A percentile compares a stretch with the other conserved stretches of the same genome.
These are phyloP conservation scores for Clavispora asparagi DNA, from an alignment of 805 yeast species.

Conservation along the genomic window DNA sequence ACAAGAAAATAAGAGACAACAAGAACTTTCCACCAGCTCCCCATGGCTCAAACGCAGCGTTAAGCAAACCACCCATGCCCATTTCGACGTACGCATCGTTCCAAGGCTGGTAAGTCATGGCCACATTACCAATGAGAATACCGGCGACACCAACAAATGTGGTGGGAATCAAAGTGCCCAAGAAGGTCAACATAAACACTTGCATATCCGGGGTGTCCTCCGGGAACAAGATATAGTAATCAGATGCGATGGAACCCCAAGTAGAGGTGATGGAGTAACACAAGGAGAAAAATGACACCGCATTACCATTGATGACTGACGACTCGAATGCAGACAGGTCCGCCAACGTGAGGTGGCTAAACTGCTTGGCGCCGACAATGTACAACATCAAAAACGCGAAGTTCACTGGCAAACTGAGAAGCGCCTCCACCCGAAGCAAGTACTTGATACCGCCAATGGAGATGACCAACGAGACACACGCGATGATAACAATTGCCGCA, in stretches of 20 bases:
- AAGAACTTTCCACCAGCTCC: conserved; percentile 75
- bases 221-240: conserved; percentile 78
- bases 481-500: conserved; percentile 70
- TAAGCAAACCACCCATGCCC: conserved; percentile 76
- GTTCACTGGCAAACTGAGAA: conserved; percentile 64
- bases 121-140: conserved; percentile 61
- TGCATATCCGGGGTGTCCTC: conserved; percentile 55
- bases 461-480: conserved; percentile 56
- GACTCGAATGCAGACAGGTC: conserved; percentile 13
- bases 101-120: conserved; percentile 56
- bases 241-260: conserved; percentile 86
- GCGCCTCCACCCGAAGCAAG: conserved; percentile 61
- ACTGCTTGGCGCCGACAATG: conserved; percentile 51
- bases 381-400: conserved; percentile 65
- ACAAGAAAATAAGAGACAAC: conserved; percentile 61
- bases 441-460: conserved; percentile 77
- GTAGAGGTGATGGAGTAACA: conserved; percentile 77
- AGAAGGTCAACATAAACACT: conserved; percentile 57
- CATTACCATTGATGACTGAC: conserved; percentile 54
- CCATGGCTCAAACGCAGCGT: conserved; percentile 65
- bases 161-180: conserved; percentile 67
- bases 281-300: conserved; percentile 67
- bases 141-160: conserved; percentile 74
- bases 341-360: conserved; percentile 22
- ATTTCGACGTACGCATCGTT: conserved; percentile 44